Conservation (phyloP, 306 rosid genomes). For the Vicia villosa region DNA sequence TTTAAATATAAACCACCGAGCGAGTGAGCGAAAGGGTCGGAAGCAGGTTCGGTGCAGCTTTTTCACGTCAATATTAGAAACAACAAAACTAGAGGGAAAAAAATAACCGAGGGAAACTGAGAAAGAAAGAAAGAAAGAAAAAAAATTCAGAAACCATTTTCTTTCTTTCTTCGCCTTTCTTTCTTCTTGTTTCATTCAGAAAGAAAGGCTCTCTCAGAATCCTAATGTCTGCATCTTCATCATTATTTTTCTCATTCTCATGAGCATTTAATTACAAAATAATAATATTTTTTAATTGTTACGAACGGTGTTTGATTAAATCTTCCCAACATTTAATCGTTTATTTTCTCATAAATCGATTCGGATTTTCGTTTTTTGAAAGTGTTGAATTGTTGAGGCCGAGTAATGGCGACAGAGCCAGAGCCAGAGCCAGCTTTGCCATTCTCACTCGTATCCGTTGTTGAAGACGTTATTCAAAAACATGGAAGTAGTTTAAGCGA, state of each 20-base stretch:
- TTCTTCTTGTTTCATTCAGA: conserved; percentile 19
- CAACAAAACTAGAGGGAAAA: conserved; percentile 29
- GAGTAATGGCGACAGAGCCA: conserved; percentile 62
- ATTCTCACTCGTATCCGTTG: conserved; percentile 65
- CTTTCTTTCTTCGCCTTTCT: conserved; percentile 33
- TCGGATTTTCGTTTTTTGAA: neutral
- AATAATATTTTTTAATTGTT: neutral
- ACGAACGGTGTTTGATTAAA: neutral
- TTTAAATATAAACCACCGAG: conserved; percentile 54
- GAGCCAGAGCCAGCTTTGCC: conserved; percentile 60
- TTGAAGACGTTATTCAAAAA: conserved; percentile 76
- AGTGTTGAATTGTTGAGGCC: neutral
- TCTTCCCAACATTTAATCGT: conserved; percentile 15
- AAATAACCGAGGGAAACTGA: conserved; percentile 27
- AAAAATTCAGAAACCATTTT: neutral
- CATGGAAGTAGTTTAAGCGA: conserved; percentile 48
- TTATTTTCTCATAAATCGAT: neutral
- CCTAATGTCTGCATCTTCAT: conserved; percentile 27
- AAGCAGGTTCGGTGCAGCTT: conserved; percentile 63
- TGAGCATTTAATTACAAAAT: conserved; percentile 4
- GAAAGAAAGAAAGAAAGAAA: conserved; percentile 18
- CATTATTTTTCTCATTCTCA: conserved; percentile 37
- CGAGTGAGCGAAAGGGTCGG: conserved; percentile 79
- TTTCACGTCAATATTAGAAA: conserved; percentile 55
- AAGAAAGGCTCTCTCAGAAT: conserved; percentile 35